Conservation (phyloP, 169 alveolate genomes). For the Besnoitia besnoiti region DNA sequence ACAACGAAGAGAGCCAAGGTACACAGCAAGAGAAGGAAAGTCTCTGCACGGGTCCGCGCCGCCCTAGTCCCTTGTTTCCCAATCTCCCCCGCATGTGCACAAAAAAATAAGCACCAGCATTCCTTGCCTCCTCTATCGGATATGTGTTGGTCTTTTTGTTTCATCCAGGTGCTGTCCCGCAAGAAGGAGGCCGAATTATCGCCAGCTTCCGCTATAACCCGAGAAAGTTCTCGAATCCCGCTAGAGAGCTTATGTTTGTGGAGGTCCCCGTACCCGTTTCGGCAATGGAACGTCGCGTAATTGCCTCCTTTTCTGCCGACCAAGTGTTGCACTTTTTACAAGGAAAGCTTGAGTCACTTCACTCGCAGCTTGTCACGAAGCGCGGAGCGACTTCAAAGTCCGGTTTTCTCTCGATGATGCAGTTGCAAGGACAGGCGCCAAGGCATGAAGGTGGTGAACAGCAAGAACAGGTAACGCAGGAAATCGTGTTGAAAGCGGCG, state of each 20-base stretch:
- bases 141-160: no score
- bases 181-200: background rate
- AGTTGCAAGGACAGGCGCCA: background rate
- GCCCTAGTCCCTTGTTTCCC: no score
- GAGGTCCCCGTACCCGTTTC: slow-evolving; percentile 2
- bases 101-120: no score
- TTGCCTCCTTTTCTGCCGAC: background rate
- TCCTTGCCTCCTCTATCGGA: no score
- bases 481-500: no score
- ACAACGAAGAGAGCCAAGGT: background rate
- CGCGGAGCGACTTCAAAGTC: background rate
- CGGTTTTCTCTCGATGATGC: background rate
- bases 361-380: background rate
- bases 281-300: background rate
- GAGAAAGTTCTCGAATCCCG: background rate
- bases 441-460: no score
- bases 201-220: slow-evolving; percentile 28
- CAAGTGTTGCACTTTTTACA: background rate
- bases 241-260: background rate
- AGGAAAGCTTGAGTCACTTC: background rate
- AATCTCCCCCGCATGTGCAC: no score
- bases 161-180: no score
- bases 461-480: no score
- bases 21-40: background rate
- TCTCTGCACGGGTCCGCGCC: no score